Evolutionary conservation across 2,329 filamentous ascomycete genomes (phyloP).

Genomic region (Myriangium duriaei): DNA sequence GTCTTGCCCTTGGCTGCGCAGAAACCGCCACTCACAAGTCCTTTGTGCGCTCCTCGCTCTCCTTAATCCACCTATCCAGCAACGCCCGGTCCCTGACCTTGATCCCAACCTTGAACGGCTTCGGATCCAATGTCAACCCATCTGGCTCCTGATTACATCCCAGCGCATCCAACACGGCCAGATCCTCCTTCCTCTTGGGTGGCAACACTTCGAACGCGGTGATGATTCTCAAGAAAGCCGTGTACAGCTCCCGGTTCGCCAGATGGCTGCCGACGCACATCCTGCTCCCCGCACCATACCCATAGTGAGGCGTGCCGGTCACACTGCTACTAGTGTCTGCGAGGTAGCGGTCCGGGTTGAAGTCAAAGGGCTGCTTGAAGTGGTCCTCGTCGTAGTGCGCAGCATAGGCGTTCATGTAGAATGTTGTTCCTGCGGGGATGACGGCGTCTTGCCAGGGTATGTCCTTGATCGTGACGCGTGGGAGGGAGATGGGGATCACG

Average conservation of each 20-base stretch:
- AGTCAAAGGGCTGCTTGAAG: constrained; percentile 50
- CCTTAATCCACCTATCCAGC: constrained; percentile 34
- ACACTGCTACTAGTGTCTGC: constrained; percentile 31
- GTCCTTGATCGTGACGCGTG: constrained; percentile 58
- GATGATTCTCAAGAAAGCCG: constrained; percentile 37
- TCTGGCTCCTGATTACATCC: constrained; percentile 36
- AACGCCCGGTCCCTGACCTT: constrained; percentile 29
- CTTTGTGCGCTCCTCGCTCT: constrained; percentile 35
- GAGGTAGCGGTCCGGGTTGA: constrained; percentile 61
- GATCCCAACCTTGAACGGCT: constrained; percentile 38
- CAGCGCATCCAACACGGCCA: constrained; percentile 32
- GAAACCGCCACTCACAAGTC: too few relatives aligned
- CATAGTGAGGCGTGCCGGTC: constrained; percentile 35
- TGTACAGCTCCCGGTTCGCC: constrained; percentile 30
- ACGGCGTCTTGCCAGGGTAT: constrained; percentile 54
- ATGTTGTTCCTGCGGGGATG: constrained; percentile 64
- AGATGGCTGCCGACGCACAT: constrained; percentile 30
- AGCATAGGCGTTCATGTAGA: constrained; percentile 69
- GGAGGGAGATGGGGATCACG: constrained; percentile 67
- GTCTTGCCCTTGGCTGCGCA: too few relatives aligned
- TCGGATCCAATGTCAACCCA: constrained; percentile 37
- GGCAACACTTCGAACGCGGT: constrained; percentile 34
- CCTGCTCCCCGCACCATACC: constrained; percentile 32
- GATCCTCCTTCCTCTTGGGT: constrained; percentile 28
- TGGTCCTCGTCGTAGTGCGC: constrained; percentile 60